Evolutionary conservation across 2,329 filamentous ascomycete genomes (phyloP).

Genomic region (Onygenales sp.): DNA sequence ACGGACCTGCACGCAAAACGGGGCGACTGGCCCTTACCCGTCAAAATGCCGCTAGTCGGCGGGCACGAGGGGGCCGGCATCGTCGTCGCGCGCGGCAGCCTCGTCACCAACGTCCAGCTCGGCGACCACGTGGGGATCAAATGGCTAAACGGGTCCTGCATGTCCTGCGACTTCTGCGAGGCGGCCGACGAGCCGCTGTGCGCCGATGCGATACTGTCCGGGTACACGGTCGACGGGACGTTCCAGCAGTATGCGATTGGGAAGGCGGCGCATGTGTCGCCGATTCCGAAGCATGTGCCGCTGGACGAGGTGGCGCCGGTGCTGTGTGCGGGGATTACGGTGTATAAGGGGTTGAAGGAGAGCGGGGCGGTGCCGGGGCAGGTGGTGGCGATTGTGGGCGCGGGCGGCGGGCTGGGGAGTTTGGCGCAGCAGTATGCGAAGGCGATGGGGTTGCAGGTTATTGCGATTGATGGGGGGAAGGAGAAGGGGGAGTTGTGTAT

Average conservation of each 20-base stretch:
- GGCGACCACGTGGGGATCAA: constrained; percentile 84
- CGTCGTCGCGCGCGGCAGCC: constrained; percentile 67
- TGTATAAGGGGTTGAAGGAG: constrained; percentile 88
- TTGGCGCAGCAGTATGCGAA: constrained; percentile 80
- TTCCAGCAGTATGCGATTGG: constrained; percentile 91
- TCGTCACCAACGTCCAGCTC: constrained; percentile 68
- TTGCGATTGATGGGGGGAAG: constrained; percentile 74
- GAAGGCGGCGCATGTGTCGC: constrained; percentile 75
- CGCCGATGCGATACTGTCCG: constrained; percentile 62
- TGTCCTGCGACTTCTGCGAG: constrained; percentile 75
- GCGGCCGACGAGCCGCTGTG: constrained; percentile 76
- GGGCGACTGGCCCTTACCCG: constrained; percentile 79
- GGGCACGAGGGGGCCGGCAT: constrained; percentile 72
- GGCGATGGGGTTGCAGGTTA: constrained; percentile 73
- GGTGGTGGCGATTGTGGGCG: constrained; percentile 74
- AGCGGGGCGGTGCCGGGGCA: constrained; percentile 65
- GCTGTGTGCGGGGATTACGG: constrained; percentile 76
- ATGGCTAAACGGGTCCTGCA: constrained; percentile 84
- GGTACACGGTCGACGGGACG: constrained; percentile 84
- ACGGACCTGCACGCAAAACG: constrained; percentile 75
- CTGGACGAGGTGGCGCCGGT: constrained; percentile 72
- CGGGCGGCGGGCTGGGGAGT: constrained; percentile 71
- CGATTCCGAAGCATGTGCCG: constrained; percentile 65
- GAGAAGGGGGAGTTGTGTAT: constrained; percentile 65
- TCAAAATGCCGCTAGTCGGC: constrained; percentile 77